phyloP scores from a whole-genome alignment of 2,329 filamentous ascomycete genomes.

The Curvularia spicifera region DNA sequence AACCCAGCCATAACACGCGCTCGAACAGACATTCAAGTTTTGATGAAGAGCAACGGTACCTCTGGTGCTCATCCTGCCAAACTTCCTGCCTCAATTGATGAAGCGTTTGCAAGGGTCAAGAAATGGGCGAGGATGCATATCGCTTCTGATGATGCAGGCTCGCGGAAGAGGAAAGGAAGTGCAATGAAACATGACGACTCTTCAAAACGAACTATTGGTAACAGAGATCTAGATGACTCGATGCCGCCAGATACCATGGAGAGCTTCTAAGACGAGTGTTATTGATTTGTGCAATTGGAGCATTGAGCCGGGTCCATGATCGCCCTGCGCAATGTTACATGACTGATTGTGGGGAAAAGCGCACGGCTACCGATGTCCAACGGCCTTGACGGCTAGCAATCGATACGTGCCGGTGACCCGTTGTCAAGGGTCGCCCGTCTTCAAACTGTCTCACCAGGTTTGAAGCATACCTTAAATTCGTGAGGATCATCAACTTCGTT shows the following conservation, averaged over 20 bases:
- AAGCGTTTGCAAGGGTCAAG: constrained; percentile 70
- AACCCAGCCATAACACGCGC: constrained; percentile 73
- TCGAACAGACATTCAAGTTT: constrained; percentile 67
- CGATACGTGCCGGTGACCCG: background rate
- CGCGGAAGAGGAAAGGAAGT: constrained; percentile 31
- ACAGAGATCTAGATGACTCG: constrained; percentile 24
- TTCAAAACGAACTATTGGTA: constrained; percentile 22
- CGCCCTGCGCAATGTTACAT: background rate
- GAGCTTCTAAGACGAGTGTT: constrained; percentile 14
- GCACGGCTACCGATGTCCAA: background rate
- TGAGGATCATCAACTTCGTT: constrained; percentile 22
- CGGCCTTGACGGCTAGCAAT: constrained; percentile 10
- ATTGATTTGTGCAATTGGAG: background rate
- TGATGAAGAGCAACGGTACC: constrained; percentile 63
- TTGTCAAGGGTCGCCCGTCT: background rate
- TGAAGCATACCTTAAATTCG: constrained; percentile 30
- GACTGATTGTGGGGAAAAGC: background rate
- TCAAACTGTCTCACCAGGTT: background rate
- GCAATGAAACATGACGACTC: constrained; percentile 4
- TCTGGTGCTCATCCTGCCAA: constrained; percentile 55
- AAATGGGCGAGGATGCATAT: constrained; percentile 80
- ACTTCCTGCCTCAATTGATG: constrained; percentile 58
- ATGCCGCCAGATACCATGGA: constrained; percentile 46
- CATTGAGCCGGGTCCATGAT: background rate
- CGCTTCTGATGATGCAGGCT: constrained; percentile 36